Percentiles rank a stretch among this genome's conserved stretches.
Conservation (phyloP, 805 yeast genomes). For the Saccharomyces kudriavzevii region DNA sequence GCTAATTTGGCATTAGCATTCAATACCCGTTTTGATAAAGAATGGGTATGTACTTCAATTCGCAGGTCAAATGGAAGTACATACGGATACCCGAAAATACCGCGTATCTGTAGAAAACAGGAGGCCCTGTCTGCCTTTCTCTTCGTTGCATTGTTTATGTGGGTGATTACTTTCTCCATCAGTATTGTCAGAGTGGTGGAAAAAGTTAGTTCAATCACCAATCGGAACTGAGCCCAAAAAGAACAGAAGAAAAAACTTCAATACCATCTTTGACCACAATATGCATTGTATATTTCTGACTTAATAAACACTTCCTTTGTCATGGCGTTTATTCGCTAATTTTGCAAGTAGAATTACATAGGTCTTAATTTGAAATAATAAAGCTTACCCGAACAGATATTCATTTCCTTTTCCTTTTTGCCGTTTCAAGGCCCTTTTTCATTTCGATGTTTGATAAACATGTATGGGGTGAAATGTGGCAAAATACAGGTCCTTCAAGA, state of each 20-base stretch:
- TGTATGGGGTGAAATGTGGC: background rate
- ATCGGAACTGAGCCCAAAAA: conserved; percentile 8
- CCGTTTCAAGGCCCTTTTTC: background rate
- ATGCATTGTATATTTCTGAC: background rate
- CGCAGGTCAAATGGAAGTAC: conserved; percentile 7
- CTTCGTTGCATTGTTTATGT: conserved; percentile 62
- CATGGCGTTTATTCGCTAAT: background rate
- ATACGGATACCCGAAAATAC: conserved; percentile 29
- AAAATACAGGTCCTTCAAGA: background rate
- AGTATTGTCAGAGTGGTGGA: conserved; percentile 79
- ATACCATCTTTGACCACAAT: background rate
- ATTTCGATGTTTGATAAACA: background rate
- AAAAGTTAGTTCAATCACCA: conserved; percentile 35
- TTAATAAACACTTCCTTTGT: background rate
- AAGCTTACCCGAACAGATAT: background rate
- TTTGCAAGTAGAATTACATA: background rate
- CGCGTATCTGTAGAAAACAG: conserved; percentile 67
- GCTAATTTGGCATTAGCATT: conserved; percentile 84
- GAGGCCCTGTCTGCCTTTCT: conserved; percentile 70
- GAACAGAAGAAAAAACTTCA: background rate
- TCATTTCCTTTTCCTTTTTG: background rate
- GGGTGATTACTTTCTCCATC: conserved; percentile 81
- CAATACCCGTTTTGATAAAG: conserved; percentile 67
- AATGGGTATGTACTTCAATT: conserved; percentile 61
- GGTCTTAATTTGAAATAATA: background rate